Base-by-base conservation (phyloP, 345 rosid genomes). In the Lumnitzera racemosa region DNA sequence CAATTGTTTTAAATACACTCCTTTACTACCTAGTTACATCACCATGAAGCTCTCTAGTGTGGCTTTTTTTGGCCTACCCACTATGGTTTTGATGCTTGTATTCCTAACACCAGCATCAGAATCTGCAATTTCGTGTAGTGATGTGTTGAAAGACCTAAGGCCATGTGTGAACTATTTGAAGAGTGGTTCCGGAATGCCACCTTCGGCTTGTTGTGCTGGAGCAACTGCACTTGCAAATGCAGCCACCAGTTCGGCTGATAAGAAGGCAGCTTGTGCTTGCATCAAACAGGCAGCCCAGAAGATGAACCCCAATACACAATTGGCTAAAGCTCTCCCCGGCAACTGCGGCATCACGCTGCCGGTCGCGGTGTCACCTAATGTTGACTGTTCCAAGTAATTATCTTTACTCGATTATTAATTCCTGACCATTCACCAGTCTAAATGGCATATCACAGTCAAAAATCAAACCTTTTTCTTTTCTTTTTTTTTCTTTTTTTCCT, bases 341-440 rank as follows among this genome's bases (percentile, higher is more conserved):
- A 82, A 82, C 55, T 89, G 90, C 57, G 76, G 78, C 12, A 80
- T 84, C 70, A 77, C 29, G 47, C 62, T 82, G 65, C 76, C 89
- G 0, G 76, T 78, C 57, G 29, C 80, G 24, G 62, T 84, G 55
- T 76, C 94, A 17, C 57, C 94, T 16, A 81, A 69, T 51, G 72
- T 79, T 15, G 96, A 89, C 63, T 89, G 96, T 53, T 82, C 78
- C 59, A 83, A 78, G 89, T 86, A 59, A 20, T 69, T 74, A 52
- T 12, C 17, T 13, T 2, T 9, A 50, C 16, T 20, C 31, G 1
- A 27, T 27, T 27, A 36, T 36, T 36, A 5, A 9, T 36, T 36
- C 11, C 11, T 9, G 1, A 36, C 1, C 43, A 36, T 9, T 36
- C 3, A 36, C 43, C 10, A 36, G 11, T 5, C 11, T 36, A 36